Percentiles rank a stretch among this genome's conserved stretches.
These are phyloP conservation scores for Alternaria triticina DNA, from an alignment of 2,329 filamentous ascomycete species.

Conservation along the genomic window DNA sequence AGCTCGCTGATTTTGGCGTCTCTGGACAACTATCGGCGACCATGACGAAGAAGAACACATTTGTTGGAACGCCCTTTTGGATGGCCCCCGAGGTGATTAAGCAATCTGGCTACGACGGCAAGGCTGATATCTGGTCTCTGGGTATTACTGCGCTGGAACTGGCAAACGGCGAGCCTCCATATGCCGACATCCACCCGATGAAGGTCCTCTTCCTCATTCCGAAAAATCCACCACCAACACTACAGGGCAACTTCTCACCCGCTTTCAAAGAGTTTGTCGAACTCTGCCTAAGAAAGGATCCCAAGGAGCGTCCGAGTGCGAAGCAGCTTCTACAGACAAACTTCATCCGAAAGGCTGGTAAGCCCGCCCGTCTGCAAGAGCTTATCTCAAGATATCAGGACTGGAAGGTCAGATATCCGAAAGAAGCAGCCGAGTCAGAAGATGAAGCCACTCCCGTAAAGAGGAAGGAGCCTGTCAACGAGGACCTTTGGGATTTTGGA, in stretches of 20 bases:
- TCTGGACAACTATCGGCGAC: constrained; percentile 95
- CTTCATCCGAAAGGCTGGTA: constrained; percentile 90
- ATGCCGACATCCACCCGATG: constrained; percentile 97
- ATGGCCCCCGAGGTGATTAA: constrained; percentile 99
- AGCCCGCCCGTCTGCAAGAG: constrained; percentile 95
- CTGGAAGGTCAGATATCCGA: constrained; percentile 83
- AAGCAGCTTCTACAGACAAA: constrained; percentile 87
- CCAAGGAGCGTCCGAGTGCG: constrained; percentile 84
- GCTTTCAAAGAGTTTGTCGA: constrained; percentile 60
- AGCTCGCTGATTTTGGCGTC: constrained; percentile 95
- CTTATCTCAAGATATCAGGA: constrained; percentile 89
- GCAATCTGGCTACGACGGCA: constrained; percentile 96
- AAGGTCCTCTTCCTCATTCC: constrained; percentile 96
- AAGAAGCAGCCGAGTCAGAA: constrained; percentile 62
- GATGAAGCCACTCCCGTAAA: constrained; percentile 46
- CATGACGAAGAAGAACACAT: constrained; percentile 99
- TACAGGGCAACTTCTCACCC: constrained; percentile 60
- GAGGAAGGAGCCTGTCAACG: constrained; percentile 61
- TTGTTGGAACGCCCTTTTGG: constrained; percentile 98
- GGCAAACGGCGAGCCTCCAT: constrained; percentile 90
- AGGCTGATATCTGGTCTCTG: constrained; percentile 96
- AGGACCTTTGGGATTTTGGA: constrained; percentile 98
- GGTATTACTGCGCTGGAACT: constrained; percentile 93
- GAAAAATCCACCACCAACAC: constrained; percentile 84
- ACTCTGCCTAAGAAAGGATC: constrained; percentile 84